Base-by-base conservation (phyloP, 768 basidiomycete genomes). In the Melanogaster broomeanus region DNA sequence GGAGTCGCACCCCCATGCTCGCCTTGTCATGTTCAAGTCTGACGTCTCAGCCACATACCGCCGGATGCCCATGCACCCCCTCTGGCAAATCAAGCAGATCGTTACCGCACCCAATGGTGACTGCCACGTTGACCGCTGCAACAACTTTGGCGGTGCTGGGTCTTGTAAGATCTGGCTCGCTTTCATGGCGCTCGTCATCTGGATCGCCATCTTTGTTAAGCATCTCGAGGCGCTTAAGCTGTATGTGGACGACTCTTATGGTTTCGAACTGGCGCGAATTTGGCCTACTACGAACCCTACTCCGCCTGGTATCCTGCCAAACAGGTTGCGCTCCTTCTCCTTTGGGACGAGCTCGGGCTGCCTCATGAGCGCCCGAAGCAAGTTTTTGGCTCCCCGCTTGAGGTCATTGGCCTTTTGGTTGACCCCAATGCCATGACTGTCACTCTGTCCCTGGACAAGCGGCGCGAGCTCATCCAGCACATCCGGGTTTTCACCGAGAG, bases 11-110 rank as follows among this genome's bases (percentile, higher is more conserved):
- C 37, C 37, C 16, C 6, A 16, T n/a, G 16, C 3, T 3, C 8
- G 16, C 8, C 37, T 38, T 7, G 16, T 38, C 37, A 15, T 38
- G 37, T 38, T 38, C 37, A 38, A 38, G 7, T 38, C 37, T 3
- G 37, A 38, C 16, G 37, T 38, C 16, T 38, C 37, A 2, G 6
- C 19, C 6, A 16, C 16, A 2, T 38, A 16, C 7, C 37, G 16
- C n/a, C 37, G 37, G 7, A 38, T 38, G 37, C 37, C n/a, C n/a
- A n/a, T n/a, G n/a, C n/a, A n/a, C n/a, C n/a, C n/a, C n/a, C n/a
- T n/a, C n/a, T n/a, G n/a, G 73, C 73, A 77, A 54, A 52, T 75
- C 5, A 69, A 68, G 24, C 75, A 76, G 40, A 52, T 72, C 7
- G 57, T 66, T 27, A 61, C 43, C 0, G 44, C n/a, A n/a, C n/a